Evolutionary conservation across 768 basidiomycete species (phyloP).

Genomic region (Suillus luteus): DNA sequence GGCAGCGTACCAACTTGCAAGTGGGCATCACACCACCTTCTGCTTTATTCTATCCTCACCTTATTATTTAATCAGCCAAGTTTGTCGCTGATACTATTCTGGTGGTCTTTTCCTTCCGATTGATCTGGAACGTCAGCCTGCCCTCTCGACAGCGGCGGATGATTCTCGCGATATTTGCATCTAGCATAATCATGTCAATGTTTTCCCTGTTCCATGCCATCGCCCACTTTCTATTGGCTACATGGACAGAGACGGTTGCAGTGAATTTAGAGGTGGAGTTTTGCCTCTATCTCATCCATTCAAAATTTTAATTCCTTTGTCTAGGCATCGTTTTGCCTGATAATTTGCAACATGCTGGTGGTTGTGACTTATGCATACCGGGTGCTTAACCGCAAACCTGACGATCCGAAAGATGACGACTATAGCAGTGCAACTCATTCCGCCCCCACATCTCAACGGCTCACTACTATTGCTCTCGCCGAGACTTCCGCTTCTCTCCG

Average conservation of each 20-base stretch:
- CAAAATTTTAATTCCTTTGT: background rate
- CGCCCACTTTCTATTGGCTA: background rate
- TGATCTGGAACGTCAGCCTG: constrained; percentile 22
- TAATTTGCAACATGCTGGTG: constrained; percentile 20
- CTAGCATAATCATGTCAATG: constrained; percentile 16
- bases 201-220: constrained; percentile 16
- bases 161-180: constrained; percentile 17
- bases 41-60: background rate
- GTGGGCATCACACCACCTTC: constrained; percentile 1
- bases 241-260: background rate
- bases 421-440: constrained; percentile 4
- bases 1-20: constrained; percentile 12
- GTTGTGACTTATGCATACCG: constrained; percentile 16
- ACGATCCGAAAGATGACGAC: constrained; percentile 15
- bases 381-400: constrained; percentile 7
- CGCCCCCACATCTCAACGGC: constrained; percentile 1
- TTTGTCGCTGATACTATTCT: constrained; percentile 10
- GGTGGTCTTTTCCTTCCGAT: constrained; percentile 13
- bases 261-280: constrained; percentile 10
- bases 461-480: constrained; percentile 25
- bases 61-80: constrained; percentile 6
- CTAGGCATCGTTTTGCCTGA: constrained; percentile 8
- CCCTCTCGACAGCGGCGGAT: constrained; percentile 18
- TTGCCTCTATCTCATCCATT: background rate
- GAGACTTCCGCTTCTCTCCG: no score